Base-by-base conservation (phyloP, 2,329 filamentous ascomycete species). In the Aspergillus luchuensis region DNA sequence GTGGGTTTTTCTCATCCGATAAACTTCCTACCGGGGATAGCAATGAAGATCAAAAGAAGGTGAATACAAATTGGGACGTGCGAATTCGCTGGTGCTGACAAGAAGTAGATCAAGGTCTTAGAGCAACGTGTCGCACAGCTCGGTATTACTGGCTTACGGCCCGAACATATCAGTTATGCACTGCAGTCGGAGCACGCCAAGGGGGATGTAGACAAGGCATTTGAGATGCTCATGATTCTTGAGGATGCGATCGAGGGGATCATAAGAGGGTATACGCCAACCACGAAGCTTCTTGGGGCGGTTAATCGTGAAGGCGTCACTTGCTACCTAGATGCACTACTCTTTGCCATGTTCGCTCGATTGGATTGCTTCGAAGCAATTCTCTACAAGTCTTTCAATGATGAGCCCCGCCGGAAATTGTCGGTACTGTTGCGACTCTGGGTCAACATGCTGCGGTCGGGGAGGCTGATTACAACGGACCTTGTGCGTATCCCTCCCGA, bases 311-410 rank as follows among this genome's bases (percentile, higher is more conserved):
- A 89, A 48, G 87, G 86, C 51, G 92, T 97, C 38, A 98, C 94
- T n/a, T 99, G 95, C 79, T 98, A 96, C 74, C 81, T 98, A 15
- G 95, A 98, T 74, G 85, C 94, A 0, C 80, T 98, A 21, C 84
- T 99, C 1, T 98, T 97, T 74, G 90, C 94, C 74, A 97, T 99
- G 92, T 98, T 98, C 74, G 90, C 91, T 17, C 89, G 91, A 62
- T 83, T 97, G 39, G 89, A 92, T 66, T 93, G 90, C 65, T 99
- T 97, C 74, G 94, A 98, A 75, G 91, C 90, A 52, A 96, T 98
- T 83, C 82, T 97, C 36, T 93, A 91, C 74, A 89, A 89, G 59
- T 87, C 89, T 7, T 91, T 91, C 63, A 84, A 87, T 25, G 90
- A 95, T 62, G 87, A 91, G 64, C 81, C 84, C 23, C 86, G 89